A percentile compares a stretch with the other conserved stretches of the same genome.
Evolutionary conservation across 108 stramenopile species (phyloP).

Genomic region (Cafeteria roenbergensis): DNA sequence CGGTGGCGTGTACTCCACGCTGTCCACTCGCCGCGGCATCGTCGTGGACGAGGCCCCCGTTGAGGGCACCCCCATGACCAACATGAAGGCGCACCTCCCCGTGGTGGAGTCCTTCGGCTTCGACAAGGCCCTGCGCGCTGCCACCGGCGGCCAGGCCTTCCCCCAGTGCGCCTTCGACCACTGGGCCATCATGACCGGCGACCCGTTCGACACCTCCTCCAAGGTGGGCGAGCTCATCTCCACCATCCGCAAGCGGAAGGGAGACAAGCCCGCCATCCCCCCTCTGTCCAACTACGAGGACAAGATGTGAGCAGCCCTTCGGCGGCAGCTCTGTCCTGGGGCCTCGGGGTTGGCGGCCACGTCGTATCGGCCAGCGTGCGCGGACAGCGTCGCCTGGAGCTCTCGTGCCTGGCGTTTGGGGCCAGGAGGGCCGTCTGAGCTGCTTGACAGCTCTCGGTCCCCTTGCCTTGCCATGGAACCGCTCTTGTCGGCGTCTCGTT

Average conservation of each 20-base stretch:
- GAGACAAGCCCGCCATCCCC: conserved; percentile 80
- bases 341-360: no score
- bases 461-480: no score
- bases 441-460: no score
- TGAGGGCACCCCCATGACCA: conserved; percentile 92
- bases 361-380: no score
- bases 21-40: conserved; percentile 94
- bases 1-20: conserved; percentile 97
- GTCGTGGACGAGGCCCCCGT: conserved; percentile 95
- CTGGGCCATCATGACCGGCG: conserved; percentile 88
- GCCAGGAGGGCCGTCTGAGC: no score
- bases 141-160: conserved; percentile 99
- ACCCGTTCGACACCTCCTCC: conserved; percentile 66
- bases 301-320: conserved; percentile 97
- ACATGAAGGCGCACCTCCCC: conserved; percentile 93
- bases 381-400: no score
- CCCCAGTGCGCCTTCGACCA: conserved; percentile 98
- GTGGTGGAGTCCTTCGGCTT: conserved; percentile 99
- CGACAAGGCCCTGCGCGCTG: conserved; percentile 88
- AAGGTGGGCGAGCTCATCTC: conserved; percentile 73
- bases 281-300: conserved; percentile 87
- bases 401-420: no score
- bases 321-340: no score
- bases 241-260: conserved; percentile 89
- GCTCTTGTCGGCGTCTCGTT: no score